A percentile compares a stretch with the other conserved stretches of the same genome.
These are phyloP conservation scores for Microsporum ferrugineum DNA, from an alignment of 2,329 filamentous ascomycete genomes.

Conservation along the genomic window DNA sequence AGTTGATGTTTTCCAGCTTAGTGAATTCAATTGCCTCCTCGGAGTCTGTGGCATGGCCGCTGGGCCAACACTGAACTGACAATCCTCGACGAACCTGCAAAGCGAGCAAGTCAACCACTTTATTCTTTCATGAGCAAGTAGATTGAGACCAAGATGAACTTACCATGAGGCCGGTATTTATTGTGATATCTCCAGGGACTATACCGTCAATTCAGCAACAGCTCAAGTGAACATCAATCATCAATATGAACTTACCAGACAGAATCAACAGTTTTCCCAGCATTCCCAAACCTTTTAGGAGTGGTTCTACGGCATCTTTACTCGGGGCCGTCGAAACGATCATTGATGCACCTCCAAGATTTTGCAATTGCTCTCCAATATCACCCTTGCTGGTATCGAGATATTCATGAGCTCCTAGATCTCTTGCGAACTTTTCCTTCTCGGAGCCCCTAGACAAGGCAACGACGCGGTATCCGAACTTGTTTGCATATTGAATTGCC, in stretches of 20 bases:
- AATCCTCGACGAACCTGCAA: slow-evolving; percentile 33
- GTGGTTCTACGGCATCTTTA: slow-evolving; percentile 23
- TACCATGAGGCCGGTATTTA: slow-evolving; percentile 12
- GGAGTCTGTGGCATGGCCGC: slow-evolving; percentile 41
- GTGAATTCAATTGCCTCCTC: slow-evolving; percentile 45
- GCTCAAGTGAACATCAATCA: neutral
- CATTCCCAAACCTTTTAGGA: slow-evolving; percentile 26
- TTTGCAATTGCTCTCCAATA: slow-evolving; percentile 24
- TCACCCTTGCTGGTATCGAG: slow-evolving; percentile 36
- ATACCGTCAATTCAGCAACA: neutral
- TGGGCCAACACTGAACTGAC: slow-evolving; percentile 43
- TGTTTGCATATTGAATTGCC: slow-evolving; percentile 77
- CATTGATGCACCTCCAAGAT: slow-evolving; percentile 26
- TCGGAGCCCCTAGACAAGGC: slow-evolving; percentile 38
- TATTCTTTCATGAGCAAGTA: neutral
- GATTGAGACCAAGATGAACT: neutral
- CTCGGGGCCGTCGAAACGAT: slow-evolving; percentile 32
- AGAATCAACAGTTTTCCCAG: slow-evolving; percentile 30
- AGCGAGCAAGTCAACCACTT: neutral
- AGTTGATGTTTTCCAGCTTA: slow-evolving; percentile 38
- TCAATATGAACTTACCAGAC: slow-evolving; percentile 12
- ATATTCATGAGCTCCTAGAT: slow-evolving; percentile 48
- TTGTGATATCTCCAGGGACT: slow-evolving; percentile 18
- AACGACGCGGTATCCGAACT: slow-evolving; percentile 63
- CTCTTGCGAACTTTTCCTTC: slow-evolving; percentile 44